phyloP scores from a whole-genome alignment of 768 basidiomycete species.

The Pleurotus ostreatus region DNA sequence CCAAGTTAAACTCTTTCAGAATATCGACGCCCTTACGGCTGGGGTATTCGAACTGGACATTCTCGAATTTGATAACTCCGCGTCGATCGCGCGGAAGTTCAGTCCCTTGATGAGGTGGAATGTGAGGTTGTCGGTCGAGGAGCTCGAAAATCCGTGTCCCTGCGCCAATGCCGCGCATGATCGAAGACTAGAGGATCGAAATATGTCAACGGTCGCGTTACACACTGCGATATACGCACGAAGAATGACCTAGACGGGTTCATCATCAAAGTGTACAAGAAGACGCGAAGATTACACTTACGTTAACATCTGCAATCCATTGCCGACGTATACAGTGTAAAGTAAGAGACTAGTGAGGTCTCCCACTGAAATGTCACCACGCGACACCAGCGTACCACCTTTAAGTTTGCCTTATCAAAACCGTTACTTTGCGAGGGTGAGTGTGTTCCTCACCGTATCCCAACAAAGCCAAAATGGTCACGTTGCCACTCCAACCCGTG shows the following conservation, averaged over 20 bases:
- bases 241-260: slow-evolving; percentile 40
- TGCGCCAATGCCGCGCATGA: slow-evolving; percentile 97
- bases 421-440: background rate
- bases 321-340: slow-evolving; percentile 88
- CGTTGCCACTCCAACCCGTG: slow-evolving; percentile 90
- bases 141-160: slow-evolving; percentile 93
- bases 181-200: slow-evolving; percentile 57
- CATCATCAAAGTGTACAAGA: slow-evolving; percentile 8
- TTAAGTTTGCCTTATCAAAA: background rate
- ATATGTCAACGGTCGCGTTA: slow-evolving; percentile 28
- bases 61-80: slow-evolving; percentile 76
- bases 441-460: slow-evolving; percentile 68
- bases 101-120: slow-evolving; percentile 61
- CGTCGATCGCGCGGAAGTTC: slow-evolving; percentile 51
- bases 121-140: slow-evolving; percentile 73
- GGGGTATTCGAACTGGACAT: slow-evolving; percentile 87
- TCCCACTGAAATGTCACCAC: slow-evolving; percentile 86
- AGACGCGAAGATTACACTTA: slow-evolving; percentile 27
- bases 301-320: slow-evolving; percentile 77
- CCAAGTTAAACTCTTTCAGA: slow-evolving; percentile 77
- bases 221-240: slow-evolving; percentile 25
- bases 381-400: slow-evolving; percentile 91
- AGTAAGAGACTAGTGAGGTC: slow-evolving; percentile 86
- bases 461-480: slow-evolving; percentile 82
- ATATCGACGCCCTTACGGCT: slow-evolving; percentile 78